Conservation (phyloP, 495 filamentous ascomycete genomes). For the Tuber melanosporum region DNA sequence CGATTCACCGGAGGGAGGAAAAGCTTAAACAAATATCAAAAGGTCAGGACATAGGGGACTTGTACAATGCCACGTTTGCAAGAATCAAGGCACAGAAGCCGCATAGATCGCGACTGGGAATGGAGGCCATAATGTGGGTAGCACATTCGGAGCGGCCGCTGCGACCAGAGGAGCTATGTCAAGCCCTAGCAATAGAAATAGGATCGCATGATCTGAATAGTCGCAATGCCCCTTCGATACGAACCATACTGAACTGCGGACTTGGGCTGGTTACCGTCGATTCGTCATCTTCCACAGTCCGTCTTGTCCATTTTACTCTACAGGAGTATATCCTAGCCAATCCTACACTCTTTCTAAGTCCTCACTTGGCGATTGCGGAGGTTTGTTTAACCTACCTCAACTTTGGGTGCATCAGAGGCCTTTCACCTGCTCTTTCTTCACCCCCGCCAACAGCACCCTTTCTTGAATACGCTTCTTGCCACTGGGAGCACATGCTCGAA, state of each 20-base stretch:
- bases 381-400: background rate
- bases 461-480: background rate
- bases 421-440: background rate
- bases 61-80: background rate
- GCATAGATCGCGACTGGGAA: background rate
- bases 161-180: background rate
- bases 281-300: background rate
- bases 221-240: background rate
- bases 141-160: background rate
- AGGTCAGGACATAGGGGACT: background rate
- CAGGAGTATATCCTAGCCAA: background rate
- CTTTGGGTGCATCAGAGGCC: background rate
- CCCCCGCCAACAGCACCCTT: background rate
- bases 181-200: background rate
- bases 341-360: background rate
- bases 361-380: background rate
- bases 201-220: background rate
- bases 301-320: background rate
- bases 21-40: background rate
- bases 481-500: background rate
- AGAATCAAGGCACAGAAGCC: background rate
- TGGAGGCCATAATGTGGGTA: background rate
- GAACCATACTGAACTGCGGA: background rate
- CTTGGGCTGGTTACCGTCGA: background rate
- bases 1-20: background rate